Conservation (phyloP, 129 eudicot genomes). For the carrot (Daucus carota) region DH1_v3.0 NC_030384.2:50476001-50476500, state of each 20-base stretch:
- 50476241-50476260: conserved; percentile 9
- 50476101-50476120: conserved; percentile 27
- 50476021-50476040: conserved; percentile 8
- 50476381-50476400: not conserved
- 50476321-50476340: conserved; percentile 12
- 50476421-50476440: conserved; percentile 63
- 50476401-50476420: conserved; percentile 23
- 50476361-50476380: conserved; percentile 58
- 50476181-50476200: conserved; percentile 22
- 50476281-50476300: conserved; percentile 29
- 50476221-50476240: conserved; percentile 45
- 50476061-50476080: conserved; percentile 26
- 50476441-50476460: conserved; percentile 50
- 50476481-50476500: conserved; percentile 38
- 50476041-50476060: conserved; percentile 11
- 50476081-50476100: conserved; percentile 20
- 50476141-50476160: conserved; percentile 34
- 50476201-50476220: conserved; percentile 54
- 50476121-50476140: conserved; percentile 45
- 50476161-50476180: conserved; percentile 42
- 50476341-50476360: conserved; percentile 21
- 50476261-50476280: conserved; percentile 33
- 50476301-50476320: conserved; percentile 34
- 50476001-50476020: not conserved
- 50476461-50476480: conserved; percentile 20